Evolutionary conservation across 805 yeast genomes (phyloP).

Genomic region (Metschnikowia henanensis): DNA sequence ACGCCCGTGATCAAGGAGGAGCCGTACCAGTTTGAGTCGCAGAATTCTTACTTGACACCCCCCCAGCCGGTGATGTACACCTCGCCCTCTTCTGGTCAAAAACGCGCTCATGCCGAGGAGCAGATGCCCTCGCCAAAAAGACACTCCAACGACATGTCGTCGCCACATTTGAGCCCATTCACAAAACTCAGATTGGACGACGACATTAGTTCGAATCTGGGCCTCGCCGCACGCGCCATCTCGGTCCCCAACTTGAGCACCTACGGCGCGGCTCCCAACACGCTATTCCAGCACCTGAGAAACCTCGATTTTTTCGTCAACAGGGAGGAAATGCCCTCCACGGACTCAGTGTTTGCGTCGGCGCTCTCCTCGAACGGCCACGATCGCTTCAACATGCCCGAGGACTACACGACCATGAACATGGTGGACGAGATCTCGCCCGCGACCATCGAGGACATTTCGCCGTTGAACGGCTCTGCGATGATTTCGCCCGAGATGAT

Average conservation of each 20-base stretch:
- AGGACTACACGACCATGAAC: not conserved
- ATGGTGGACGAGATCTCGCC: slow-evolving; percentile 6
- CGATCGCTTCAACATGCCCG: not conserved
- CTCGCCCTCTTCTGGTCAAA: slow-evolving; percentile 8
- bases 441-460: not conserved
- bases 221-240: slow-evolving; percentile 18
- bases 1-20: slow-evolving; percentile 9
- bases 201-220: slow-evolving; percentile 7
- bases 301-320: slow-evolving; percentile 7
- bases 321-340: slow-evolving; percentile 7
- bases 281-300: slow-evolving; percentile 11
- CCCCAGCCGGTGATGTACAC: not conserved
- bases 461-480: slow-evolving; percentile 3
- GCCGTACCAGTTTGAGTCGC: slow-evolving; percentile 1
- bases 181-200: slow-evolving; percentile 11
- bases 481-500: slow-evolving; percentile 6
- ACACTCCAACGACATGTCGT: not conserved
- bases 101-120: slow-evolving; percentile 8
- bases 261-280: slow-evolving; percentile 6
- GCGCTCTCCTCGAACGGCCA: slow-evolving; percentile 2
- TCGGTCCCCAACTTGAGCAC: slow-evolving; percentile 21
- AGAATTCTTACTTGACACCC: slow-evolving; percentile 8
- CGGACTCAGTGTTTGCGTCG: slow-evolving; percentile 9
- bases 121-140: slow-evolving; percentile 14
- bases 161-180: slow-evolving; percentile 10